Evolutionary conservation across 1,139 yeast species (phyloP), one percentile per base, ranked within the genome.

Genomic region (Hyphopichia buzzinii): DNA sequence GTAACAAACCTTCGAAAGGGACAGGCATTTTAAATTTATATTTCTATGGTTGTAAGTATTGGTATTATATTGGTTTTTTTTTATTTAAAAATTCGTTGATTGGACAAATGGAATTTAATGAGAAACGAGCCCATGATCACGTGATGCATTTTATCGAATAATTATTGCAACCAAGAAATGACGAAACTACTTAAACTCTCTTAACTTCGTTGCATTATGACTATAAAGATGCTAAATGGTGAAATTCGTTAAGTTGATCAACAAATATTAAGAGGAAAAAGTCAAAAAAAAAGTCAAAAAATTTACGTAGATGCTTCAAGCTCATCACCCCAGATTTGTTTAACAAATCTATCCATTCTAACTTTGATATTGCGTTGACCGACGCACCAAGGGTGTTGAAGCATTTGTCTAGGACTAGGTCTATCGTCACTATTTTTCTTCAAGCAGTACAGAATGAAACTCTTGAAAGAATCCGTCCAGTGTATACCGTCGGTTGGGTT

Each of bases 351-450:
- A 48, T 81, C 95, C 97, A 92, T 92, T 48, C 81, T 78, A 11
- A 90, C 95, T 34, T 64, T 70, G 52, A 81, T 77, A 43, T 68
- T 72, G 59, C 75, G 75, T 59, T 86, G 95, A 4, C 88, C 87
- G 15, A 76, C 63, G 39, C 88, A 71, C 97, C 97, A 90, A 2
- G 97, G 97, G 64, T 90, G 97, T 37, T 70, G 74, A 37, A 92
- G 70, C 92, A 92, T 85, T 55, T 90, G 96, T 47, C 94, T 72
- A 10, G 98, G 98, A 39, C 90, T 80, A 6, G 97, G 96, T 39
- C 98, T 69, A 46, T 81, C 82, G 26, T 70, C 73, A 23, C 88
- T 80, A 42, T 88, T 87, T 52, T 89, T 90, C 48, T 79, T 87
- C 39, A 92, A 64, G 56, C 97, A 89, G 51, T 82, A 84, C 35